Evolutionary conservation across 805 yeast genomes (phyloP).

Genomic region (Barnettozyma botsteinii): DNA sequence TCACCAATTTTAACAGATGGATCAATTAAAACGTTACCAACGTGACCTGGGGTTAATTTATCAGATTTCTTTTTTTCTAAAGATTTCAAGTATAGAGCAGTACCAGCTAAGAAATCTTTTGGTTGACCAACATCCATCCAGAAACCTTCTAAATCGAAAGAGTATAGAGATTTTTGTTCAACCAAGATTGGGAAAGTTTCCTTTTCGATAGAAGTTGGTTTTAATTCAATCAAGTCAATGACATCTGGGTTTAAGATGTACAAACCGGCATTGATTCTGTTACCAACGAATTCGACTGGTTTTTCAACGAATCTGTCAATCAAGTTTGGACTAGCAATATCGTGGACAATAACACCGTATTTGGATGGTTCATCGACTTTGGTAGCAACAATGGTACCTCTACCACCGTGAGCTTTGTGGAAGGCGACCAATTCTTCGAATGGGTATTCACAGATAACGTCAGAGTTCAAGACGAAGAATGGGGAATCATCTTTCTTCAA

Average conservation of each 20-base stretch:
- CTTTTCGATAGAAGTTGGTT: slow-evolving; percentile 98
- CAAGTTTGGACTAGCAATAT: slow-evolving; percentile 89
- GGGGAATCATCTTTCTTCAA: slow-evolving; percentile 94
- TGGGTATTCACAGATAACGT: slow-evolving; percentile 98
- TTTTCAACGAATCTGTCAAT: slow-evolving; percentile 98
- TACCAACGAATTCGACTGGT: slow-evolving; percentile 99
- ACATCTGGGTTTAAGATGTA: slow-evolving; percentile 97
- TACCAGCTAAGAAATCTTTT: slow-evolving; percentile 97
- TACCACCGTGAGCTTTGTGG: slow-evolving; percentile 95
- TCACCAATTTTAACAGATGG: slow-evolving; percentile 92
- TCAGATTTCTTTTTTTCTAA: slow-evolving; percentile 75
- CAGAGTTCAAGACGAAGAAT: slow-evolving; percentile 96
- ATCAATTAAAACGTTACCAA: slow-evolving; percentile 86
- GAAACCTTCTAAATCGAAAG: slow-evolving; percentile 97
- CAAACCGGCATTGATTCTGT: slow-evolving; percentile 99
- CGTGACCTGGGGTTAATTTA: slow-evolving; percentile 62
- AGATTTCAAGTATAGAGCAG: slow-evolving; percentile 84
- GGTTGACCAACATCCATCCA: slow-evolving; percentile 99
- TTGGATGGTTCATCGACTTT: slow-evolving; percentile 99
- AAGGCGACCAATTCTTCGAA: slow-evolving; percentile 85
- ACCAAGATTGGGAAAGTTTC: slow-evolving; percentile 98
- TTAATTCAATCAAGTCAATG: slow-evolving; percentile 91
- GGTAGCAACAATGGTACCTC: slow-evolving; percentile 98
- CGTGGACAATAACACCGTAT: slow-evolving; percentile 99
- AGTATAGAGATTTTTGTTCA: slow-evolving; percentile 80